Conservation (phyloP, 768 basidiomycete genomes). For the Podaxis sp. region DNA sequence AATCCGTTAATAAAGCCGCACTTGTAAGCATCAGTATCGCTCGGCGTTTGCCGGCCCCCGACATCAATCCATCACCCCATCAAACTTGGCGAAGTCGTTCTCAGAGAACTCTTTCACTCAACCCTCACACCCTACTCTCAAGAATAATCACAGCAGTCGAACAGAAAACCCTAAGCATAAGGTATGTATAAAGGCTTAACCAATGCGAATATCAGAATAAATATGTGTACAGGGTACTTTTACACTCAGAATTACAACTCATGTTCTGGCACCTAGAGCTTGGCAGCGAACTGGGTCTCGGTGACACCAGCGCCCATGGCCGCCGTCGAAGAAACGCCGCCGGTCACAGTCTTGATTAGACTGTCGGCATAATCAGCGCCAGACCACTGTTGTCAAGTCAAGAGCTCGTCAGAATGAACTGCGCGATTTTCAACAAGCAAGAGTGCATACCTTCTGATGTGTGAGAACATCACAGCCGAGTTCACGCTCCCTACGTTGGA, state of each 20-base stretch:
- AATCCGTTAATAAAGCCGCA: slow-evolving; percentile 16
- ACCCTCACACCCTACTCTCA: not conserved
- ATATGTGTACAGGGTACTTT: slow-evolving; percentile 23
- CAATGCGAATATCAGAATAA: slow-evolving; percentile 10
- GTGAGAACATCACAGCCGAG: slow-evolving; percentile 95
- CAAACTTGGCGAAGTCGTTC: not conserved
- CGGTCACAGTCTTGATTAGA: slow-evolving; percentile 93
- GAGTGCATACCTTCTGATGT: slow-evolving; percentile 82
- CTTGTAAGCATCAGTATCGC: not conserved
- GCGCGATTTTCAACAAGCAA: not conserved
- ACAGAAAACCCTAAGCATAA: not conserved
- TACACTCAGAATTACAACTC: slow-evolving; percentile 20
- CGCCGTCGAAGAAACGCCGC: slow-evolving; percentile 94
- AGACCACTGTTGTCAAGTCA: slow-evolving; percentile 65
- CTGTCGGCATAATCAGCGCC: slow-evolving; percentile 93
- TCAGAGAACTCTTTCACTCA: not conserved
- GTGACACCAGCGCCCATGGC: slow-evolving; percentile 99
- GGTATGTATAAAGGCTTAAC: slow-evolving; percentile 9
- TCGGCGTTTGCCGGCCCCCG: slow-evolving; percentile 12
- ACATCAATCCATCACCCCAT: not conserved
- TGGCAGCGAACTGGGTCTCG: slow-evolving; percentile 74
- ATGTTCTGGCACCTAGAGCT: slow-evolving; percentile 27
- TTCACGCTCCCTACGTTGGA: slow-evolving; percentile 91
- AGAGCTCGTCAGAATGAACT: slow-evolving; percentile 19
- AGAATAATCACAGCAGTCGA: not conserved